A percentile compares a stretch with the other conserved stretches of the same genome.
phyloP scores from a whole-genome alignment of 1,139 yeast species.

The Suhomyces choctaworum region DNA sequence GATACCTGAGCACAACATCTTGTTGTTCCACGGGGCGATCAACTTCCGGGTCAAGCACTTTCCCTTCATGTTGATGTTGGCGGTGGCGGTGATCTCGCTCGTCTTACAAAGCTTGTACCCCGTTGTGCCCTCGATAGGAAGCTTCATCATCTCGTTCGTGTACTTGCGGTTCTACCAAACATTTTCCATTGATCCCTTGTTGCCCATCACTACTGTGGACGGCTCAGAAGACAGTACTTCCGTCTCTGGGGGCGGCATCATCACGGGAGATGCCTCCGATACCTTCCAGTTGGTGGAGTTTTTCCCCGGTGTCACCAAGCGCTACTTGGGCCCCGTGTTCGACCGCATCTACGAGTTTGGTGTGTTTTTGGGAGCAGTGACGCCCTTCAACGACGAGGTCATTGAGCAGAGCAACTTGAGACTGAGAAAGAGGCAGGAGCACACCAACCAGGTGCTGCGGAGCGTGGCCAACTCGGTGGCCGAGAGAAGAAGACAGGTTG shows the following conservation, averaged over 20 bases:
- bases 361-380: constrained; percentile 56
- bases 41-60: constrained; percentile 72
- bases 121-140: constrained; percentile 62
- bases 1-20: constrained; percentile 83
- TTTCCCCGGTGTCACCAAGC: constrained; percentile 63
- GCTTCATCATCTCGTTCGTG: constrained; percentile 69
- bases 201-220: constrained; percentile 35
- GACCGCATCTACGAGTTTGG: constrained; percentile 52
- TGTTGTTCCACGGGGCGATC: constrained; percentile 60
- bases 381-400: constrained; percentile 69
- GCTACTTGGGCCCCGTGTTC: constrained; percentile 55
- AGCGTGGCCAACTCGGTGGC: constrained; percentile 61
- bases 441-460: constrained; percentile 40
- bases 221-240: constrained; percentile 8
- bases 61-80: constrained; percentile 59
- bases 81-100: constrained; percentile 49
- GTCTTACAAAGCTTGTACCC: constrained; percentile 48
- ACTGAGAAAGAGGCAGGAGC: constrained; percentile 59
- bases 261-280: constrained; percentile 83
- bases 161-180: constrained; percentile 77
- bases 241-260: constrained; percentile 26
- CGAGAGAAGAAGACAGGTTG: constrained; percentile 84
- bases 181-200: constrained; percentile 36
- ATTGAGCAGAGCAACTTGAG: constrained; percentile 73
- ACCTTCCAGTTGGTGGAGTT: constrained; percentile 82